A percentile compares a stretch with the other conserved stretches of the same genome.
Conservation (phyloP, 2,329 filamentous ascomycete species). For the Ceratocystis ficicola region DNA sequence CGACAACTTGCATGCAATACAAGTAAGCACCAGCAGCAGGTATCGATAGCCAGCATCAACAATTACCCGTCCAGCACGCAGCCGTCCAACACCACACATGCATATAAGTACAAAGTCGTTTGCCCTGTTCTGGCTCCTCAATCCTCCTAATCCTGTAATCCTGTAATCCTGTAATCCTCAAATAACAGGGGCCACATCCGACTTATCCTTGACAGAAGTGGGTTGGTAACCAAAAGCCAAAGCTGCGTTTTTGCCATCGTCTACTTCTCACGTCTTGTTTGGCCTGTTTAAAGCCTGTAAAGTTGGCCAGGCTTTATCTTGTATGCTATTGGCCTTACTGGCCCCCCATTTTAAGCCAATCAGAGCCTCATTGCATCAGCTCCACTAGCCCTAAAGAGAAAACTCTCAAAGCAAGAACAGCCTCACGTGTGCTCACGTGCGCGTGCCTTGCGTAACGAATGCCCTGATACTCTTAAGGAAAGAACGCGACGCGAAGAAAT, state of each 20-base stretch:
- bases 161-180: not conserved
- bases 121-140: not conserved
- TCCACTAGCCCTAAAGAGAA: slow-evolving; percentile 3
- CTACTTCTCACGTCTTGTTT: not conserved
- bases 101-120: not conserved
- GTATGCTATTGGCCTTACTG: not conserved
- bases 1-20: too few species aligned
- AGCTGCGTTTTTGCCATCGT: not conserved
- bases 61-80: not conserved
- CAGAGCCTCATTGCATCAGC: not conserved
- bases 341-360: not conserved
- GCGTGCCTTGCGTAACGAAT: too few species aligned
- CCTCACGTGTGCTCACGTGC: not conserved
- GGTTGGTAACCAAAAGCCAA: not conserved
- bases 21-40: not conserved
- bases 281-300: not conserved
- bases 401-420: not conserved
- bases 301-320: not conserved
- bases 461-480: not conserved
- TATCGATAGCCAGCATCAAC: not conserved
- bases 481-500: not conserved
- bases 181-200: not conserved
- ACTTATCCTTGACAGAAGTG: not conserved
- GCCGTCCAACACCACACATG: not conserved
- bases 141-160: not conserved